Evolutionary conservation across 176 grass and related monocot genomes (phyloP).

Genomic region (Oryza meridionalis): DNA sequence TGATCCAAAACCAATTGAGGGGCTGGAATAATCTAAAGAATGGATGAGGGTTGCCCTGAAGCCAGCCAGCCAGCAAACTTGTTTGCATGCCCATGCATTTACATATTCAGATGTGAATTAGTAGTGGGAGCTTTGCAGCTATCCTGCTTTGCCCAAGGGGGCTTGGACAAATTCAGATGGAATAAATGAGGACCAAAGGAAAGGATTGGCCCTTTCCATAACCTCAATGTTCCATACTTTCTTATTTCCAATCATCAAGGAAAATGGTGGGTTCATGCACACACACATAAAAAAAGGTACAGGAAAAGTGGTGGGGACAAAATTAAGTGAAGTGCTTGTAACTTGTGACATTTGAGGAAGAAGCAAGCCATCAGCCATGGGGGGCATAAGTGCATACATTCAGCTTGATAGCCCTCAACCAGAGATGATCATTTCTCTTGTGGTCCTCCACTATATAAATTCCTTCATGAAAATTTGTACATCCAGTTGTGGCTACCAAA

Average conservation of each 20-base stretch:
- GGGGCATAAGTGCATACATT: slow-evolving; percentile 2
- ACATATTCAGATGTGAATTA: slow-evolving; percentile 4
- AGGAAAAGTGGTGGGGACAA: not conserved
- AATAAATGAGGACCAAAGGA: slow-evolving; percentile 30
- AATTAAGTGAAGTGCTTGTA: slow-evolving; percentile 14
- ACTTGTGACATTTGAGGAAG: slow-evolving; percentile 26
- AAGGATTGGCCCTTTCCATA: slow-evolving; percentile 46
- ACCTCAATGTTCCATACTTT: slow-evolving; percentile 25
- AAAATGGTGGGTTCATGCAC: slow-evolving; percentile 31
- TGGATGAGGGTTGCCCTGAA: not conserved
- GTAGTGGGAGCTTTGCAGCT: slow-evolving; percentile 9
- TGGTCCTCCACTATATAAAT: slow-evolving; percentile 14
- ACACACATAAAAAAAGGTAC: slow-evolving; percentile 4
- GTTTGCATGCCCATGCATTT: not conserved
- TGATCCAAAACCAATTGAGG: not conserved
- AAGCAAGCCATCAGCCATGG: not conserved
- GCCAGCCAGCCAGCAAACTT: not conserved
- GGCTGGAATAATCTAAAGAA: slow-evolving; percentile 13
- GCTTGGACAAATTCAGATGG: slow-evolving; percentile 27
- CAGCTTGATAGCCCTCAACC: not conserved
- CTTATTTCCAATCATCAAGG: slow-evolving; percentile 41
- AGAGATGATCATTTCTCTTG: not conserved
- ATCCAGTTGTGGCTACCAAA: not conserved
- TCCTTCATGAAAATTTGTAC: not conserved
- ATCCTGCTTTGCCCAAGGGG: not conserved